phyloP scores from a whole-genome alignment of 768 basidiomycete genomes.

The Boletus rubropictus region DNA sequence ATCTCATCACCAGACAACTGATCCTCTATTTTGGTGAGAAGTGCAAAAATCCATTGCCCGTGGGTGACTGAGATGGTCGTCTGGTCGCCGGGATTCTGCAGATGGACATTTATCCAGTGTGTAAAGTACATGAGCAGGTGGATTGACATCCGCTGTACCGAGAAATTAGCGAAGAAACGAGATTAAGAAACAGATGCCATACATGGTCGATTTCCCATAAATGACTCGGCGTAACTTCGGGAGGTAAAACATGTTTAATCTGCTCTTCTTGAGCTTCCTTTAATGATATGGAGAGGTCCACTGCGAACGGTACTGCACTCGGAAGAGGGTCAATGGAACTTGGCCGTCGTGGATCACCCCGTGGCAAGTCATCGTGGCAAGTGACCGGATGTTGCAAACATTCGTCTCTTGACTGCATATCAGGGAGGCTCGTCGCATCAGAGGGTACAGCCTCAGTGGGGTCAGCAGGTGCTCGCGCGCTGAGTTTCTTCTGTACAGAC shows the following conservation, averaged over 20 bases:
- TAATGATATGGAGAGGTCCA: neutral
- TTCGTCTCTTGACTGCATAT: slow-evolving; percentile 1
- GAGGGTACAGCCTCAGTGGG: slow-evolving; percentile 4
- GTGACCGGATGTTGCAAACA: neutral
- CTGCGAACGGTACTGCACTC: neutral
- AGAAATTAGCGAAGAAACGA: slow-evolving; percentile 7
- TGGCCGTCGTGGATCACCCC: neutral
- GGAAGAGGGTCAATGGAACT: neutral
- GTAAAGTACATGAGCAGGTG: slow-evolving; percentile 82
- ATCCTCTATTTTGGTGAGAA: slow-evolving; percentile 66
- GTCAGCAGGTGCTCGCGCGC: slow-evolving; percentile 36
- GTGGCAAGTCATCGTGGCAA: neutral
- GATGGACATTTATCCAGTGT: slow-evolving; percentile 67
- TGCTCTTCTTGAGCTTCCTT: neutral
- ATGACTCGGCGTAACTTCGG: slow-evolving; percentile 55
- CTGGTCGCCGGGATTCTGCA: slow-evolving; percentile 39
- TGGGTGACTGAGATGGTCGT: slow-evolving; percentile 50
- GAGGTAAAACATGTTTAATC: slow-evolving; percentile 28
- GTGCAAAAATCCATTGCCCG: slow-evolving; percentile 72
- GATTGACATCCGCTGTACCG: slow-evolving; percentile 53
- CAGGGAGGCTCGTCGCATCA: neutral
- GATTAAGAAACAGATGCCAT: slow-evolving; percentile 15
- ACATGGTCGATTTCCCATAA: slow-evolving; percentile 66
- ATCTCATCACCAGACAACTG: slow-evolving; percentile 70
- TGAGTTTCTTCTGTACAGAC: slow-evolving; percentile 10